Conservation (phyloP, 2,329 filamentous ascomycete genomes). For the Teratosphaeria zuluensis region DNA sequence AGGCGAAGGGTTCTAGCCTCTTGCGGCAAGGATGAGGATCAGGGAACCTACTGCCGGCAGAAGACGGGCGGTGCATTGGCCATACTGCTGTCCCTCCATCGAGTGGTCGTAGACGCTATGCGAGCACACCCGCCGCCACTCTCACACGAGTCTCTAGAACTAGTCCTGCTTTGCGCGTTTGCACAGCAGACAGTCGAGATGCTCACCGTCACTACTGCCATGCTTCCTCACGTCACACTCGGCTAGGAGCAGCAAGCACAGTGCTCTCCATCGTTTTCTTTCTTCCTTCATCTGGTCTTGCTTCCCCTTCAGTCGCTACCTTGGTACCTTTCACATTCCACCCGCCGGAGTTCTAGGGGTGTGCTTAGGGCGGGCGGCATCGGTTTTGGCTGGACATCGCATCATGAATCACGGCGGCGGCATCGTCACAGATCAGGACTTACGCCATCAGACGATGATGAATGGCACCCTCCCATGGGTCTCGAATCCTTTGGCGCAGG, state of each 20-base stretch:
- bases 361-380: not conserved
- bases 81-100: not conserved
- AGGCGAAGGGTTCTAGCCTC: not conserved
- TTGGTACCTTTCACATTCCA: not conserved
- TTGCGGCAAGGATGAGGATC: not conserved
- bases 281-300: not conserved
- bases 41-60: not conserved
- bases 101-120: not conserved
- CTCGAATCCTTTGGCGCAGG: conserved; percentile 32
- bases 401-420: not conserved
- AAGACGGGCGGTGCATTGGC: not conserved
- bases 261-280: not conserved
- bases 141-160: not conserved
- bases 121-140: not conserved
- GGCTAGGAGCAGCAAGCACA: not conserved
- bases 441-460: conserved; percentile 2
- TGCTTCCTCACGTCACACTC: not conserved
- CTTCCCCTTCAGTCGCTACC: not conserved
- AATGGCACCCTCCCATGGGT: conserved; percentile 18
- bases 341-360: not conserved
- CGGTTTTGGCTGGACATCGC: not conserved
- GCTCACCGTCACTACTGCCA: conserved; percentile 1
- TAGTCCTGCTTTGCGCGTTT: not conserved
- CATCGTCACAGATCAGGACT: not conserved
- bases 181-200: not conserved